Percentiles rank a stretch among this genome's conserved stretches.
Evolutionary conservation across 1,284 basidiomycete genomes (phyloP).

Genomic region (Ustilago trichophora): DNA sequence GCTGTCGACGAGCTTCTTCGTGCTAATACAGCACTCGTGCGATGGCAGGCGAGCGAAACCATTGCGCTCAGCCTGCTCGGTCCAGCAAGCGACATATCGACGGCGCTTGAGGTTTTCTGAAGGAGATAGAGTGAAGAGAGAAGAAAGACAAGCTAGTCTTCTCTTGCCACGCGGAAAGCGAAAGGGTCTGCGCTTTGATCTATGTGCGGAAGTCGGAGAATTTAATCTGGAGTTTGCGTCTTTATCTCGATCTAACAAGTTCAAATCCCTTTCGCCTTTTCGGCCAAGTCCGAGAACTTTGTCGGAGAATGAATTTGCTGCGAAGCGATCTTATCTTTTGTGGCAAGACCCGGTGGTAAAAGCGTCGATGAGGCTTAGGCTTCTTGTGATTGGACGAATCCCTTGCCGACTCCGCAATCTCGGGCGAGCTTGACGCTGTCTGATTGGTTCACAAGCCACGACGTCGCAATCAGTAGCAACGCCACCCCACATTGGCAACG

Average conservation of each 20-base stretch:
- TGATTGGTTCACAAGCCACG: no score
- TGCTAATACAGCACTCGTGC: background rate
- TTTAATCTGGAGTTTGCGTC: no score
- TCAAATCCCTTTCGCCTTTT: no score
- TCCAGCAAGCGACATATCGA: conserved; percentile 16
- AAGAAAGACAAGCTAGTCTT: background rate
- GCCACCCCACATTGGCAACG: background rate
- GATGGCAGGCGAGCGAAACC: background rate
- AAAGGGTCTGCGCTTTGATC: background rate
- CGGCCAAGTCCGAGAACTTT: conserved; percentile 4
- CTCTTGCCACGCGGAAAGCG: background rate
- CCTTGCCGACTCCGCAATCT: conserved; percentile 9
- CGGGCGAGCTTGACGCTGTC: conserved; percentile 2
- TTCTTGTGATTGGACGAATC: conserved; percentile 3
- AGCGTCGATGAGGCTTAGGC: no score
- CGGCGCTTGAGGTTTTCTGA: no score
- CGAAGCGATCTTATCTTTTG: conserved; percentile 7
- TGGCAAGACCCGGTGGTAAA: background rate
- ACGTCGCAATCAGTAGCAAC: no score
- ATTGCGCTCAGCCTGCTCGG: conserved; percentile 17
- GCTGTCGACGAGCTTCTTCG: background rate
- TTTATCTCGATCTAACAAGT: no score
- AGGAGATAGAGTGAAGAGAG: no score
- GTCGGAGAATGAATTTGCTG: background rate
- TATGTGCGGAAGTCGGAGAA: no score